Base-by-base conservation (phyloP, 2,329 filamentous ascomycete genomes). In the Cryoendolithus antarcticus region DNA sequence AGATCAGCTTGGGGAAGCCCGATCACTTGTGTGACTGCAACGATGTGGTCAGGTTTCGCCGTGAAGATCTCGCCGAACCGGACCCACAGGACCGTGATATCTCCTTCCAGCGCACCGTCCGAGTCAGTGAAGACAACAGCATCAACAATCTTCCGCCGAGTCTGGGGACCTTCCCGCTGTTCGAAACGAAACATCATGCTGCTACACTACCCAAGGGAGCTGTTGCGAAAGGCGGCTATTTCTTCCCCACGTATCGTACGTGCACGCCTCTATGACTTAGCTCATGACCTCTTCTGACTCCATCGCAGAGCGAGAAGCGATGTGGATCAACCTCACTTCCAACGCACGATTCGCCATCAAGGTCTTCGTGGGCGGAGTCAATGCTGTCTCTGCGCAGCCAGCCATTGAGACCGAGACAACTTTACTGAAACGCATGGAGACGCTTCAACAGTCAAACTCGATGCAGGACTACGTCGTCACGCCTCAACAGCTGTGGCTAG, bases 401-500 rank as follows among this genome's bases (percentile, higher is more conserved):
- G 44, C 34, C 8, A 49, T 53, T 27, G 53, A 57, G 33, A 53
- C 51, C 3, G 32, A 46, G 8, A 46, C 44, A 2, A 51, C 50
- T 3, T 44, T 43, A 32, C 32, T 41, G 32, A 19, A 19, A 19
- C 15, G 15, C 15, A 19, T 19, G 15, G 15, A 19, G 15, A 19
- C 15, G 5, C 15, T 19, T 61, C 38, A 53, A 57, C 28, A 44
- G 10, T 34, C 35, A 12, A 33, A 49, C 21, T 45, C 44, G 32
- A 38, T 59, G 1, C 66, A 69, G 42, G 65, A 69, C 45, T 69
- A 69, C 43, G 32, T 69, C 3, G 57, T 67, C 9, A 51, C 61
- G 3, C 61, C 61, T 2, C 27, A 38, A 0, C 65, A 68, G 41
- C 38, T 41, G 2, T 66, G 61, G 63, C 50, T 70, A 1, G 63